Evolutionary conservation across 1,284 basidiomycete species (phyloP).

Genomic region (Puccinia coronata): DNA sequence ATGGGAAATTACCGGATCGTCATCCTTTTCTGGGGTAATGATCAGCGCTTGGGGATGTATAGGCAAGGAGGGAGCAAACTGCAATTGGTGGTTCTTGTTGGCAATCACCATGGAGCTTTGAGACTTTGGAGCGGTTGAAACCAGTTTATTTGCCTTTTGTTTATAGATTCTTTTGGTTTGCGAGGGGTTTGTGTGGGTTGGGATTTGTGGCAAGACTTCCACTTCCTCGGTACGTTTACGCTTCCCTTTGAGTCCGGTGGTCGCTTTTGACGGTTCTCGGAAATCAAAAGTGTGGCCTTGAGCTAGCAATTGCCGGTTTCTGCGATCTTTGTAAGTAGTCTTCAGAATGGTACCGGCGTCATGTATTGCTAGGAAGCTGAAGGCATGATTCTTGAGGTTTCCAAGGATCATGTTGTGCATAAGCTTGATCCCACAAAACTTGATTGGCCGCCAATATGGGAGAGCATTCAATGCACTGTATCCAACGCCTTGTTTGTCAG

Average conservation of each 20-base stretch:
- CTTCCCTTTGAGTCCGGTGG: neutral
- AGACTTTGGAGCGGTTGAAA: neutral
- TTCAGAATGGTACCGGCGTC: neutral
- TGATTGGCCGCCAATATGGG: slow-evolving; percentile 12
- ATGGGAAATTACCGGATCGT: neutral
- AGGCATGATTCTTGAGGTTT: slow-evolving; percentile 3
- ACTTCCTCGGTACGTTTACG: neutral
- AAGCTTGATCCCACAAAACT: slow-evolving; percentile 2
- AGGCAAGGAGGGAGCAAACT: neutral
- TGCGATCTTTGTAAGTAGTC: neutral
- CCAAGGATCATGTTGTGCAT: slow-evolving; percentile 17
- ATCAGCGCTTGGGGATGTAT: neutral
- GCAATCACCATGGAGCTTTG: neutral
- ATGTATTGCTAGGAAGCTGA: neutral
- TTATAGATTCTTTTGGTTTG: slow-evolving; percentile 3
- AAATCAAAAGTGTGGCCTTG: neutral
- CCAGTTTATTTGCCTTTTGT: too few species aligned
- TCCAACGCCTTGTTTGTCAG: slow-evolving; percentile 10
- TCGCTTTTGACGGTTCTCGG: neutral
- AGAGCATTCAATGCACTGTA: slow-evolving; percentile 12
- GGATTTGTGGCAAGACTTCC: neutral
- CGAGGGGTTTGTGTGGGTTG: neutral
- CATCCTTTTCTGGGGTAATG: neutral
- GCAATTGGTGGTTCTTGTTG: neutral
- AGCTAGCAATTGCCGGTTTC: slow-evolving; percentile 9